These are phyloP conservation scores for Ceratonia siliqua DNA, from an alignment of 306 rosid species.

Conservation along the genomic window DNA sequence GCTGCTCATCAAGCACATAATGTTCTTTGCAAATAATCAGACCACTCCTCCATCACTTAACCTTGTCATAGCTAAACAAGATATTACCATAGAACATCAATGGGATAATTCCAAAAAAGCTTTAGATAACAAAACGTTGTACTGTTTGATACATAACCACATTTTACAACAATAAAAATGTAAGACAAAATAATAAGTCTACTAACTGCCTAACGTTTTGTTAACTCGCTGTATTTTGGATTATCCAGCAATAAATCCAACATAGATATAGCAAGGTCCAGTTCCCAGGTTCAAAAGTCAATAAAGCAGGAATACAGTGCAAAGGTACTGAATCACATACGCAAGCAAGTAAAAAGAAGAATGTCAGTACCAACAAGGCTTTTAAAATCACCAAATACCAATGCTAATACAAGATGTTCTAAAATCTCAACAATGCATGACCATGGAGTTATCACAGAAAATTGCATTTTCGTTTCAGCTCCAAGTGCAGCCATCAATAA, in stretches of 20 bases:
- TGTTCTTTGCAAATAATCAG: slow-evolving; percentile 7
- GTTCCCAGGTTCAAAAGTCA: not conserved
- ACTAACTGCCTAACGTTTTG: not conserved
- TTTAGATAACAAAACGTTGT: not conserved
- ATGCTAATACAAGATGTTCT: not conserved
- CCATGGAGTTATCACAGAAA: not conserved
- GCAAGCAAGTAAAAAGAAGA: not conserved
- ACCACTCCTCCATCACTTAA: not conserved
- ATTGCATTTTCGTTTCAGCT: not conserved
- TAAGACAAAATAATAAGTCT: not conserved
- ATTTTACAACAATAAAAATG: not conserved
- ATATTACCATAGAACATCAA: not conserved
- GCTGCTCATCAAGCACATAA: not conserved
- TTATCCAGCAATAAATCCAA: not conserved
- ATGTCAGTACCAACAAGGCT: not conserved
- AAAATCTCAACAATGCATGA: not conserved
- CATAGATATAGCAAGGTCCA: not conserved
- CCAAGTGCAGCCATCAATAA: not conserved
- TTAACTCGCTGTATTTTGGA: not conserved
- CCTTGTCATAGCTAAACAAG: not conserved
- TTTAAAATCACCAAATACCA: not conserved
- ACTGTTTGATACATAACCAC: not conserved
- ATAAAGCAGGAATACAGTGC: not conserved
- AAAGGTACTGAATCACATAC: not conserved
- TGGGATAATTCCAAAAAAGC: not conserved